Evolutionary conservation across 345 rosid genomes (phyloP), one percentile per base, ranked within the genome.

Genomic region (Linum lewisii): DNA sequence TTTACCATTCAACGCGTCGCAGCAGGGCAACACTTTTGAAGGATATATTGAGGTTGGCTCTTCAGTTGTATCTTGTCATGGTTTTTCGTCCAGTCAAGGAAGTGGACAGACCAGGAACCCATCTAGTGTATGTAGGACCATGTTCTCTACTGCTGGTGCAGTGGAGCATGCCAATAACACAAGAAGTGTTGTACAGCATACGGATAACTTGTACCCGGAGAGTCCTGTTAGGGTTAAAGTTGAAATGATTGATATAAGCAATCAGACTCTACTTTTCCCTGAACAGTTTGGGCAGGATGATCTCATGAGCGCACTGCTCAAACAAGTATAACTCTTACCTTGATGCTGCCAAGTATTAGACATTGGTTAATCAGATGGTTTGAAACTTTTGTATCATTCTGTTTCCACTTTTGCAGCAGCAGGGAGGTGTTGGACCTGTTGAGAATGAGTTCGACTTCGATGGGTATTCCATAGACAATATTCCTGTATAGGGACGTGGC

Each of bases 241-340:
- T 24, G 99, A 93, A 73, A 68, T 72, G 54, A 62, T 84, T 24
- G 96, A 84, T 63, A 29, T 80, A 7, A 38, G 67, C 72, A 47
- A 42, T 59, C 78, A 62, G 23, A 58, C 78, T 21, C 21, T 72
- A 62, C 67, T 82, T 64, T 85, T 79, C 56, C 64, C 75, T 1
- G 90, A 85, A 15, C 88, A 76, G 54, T 83, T 76, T 42, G 76
- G 73, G 65, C 88, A 89, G 74, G 99, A 87, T 36, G 97, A 87
- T 78, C 95, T 93, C 74, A 85, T 85, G 95, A 84, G 80, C 44
- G 88, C 83, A 25, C 78, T 93, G 68, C 83, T 89, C 70, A 84
- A 81, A 71, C 95, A 85, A 85, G 99, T 86, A 60, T 14, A 78
- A 13, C n/a, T 16, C 59, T 16, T 54, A 4, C 7, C 21, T n/a